Evolutionary conservation across 2,329 filamentous ascomycete genomes (phyloP).

Genomic region (Pseudogymnoascus sp.): DNA sequence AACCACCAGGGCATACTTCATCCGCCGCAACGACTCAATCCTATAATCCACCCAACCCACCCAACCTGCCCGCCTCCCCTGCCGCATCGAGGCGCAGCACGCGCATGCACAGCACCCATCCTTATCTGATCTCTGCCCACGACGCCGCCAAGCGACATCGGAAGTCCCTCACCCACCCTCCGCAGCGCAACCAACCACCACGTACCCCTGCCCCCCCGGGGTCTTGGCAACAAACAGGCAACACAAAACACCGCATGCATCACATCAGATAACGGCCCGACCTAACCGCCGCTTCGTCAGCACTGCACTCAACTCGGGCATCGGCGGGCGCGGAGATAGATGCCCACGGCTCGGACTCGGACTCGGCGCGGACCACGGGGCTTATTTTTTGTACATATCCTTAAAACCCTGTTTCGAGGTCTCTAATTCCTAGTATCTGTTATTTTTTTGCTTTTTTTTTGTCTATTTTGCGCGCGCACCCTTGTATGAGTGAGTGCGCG

Average conservation of each 20-base stretch:
- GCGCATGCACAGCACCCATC: neutral
- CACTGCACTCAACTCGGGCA: neutral
- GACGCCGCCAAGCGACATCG: neutral
- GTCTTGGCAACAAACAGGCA: neutral
- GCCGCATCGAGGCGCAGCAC: neutral
- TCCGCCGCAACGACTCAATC: constrained; percentile 40
- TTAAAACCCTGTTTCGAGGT: too few species aligned
- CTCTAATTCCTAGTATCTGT: too few species aligned
- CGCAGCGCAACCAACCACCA: neutral
- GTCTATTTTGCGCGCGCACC: too few species aligned
- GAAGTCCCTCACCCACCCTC: neutral
- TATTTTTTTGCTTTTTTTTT: too few species aligned
- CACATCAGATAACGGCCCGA: neutral
- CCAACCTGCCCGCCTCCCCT: neutral
- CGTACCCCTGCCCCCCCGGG: neutral
- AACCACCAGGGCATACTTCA: constrained; percentile 48
- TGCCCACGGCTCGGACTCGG: too few species aligned
- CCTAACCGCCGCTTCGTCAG: neutral
- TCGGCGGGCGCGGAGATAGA: too few species aligned
- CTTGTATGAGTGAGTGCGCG: too few species aligned
- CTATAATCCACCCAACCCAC: constrained; percentile 16
- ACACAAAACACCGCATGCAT: too few species aligned
- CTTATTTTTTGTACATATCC: too few species aligned
- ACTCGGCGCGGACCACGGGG: too few species aligned
- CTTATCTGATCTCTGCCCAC: neutral